These are phyloP conservation scores for Eragrostis tef DNA, from an alignment of 202 grass and related monocot genomes.

Conservation along the genomic window DNA sequence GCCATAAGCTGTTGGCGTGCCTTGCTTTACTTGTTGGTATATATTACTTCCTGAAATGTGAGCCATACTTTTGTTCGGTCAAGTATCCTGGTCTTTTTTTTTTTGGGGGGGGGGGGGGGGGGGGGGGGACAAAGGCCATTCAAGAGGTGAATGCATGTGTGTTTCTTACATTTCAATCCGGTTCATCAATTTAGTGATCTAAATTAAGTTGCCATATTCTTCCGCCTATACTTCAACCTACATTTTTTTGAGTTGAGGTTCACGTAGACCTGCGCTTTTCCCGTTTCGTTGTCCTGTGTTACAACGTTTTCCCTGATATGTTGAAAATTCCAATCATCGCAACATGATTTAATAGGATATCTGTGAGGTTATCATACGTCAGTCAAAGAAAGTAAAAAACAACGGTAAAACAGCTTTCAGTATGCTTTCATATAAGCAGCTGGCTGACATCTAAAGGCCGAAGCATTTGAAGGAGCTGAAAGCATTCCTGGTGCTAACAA, in stretches of 20 bases:
- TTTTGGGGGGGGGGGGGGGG: no score
- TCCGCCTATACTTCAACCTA: neutral
- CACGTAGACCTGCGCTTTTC: no score
- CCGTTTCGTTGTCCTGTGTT: no score
- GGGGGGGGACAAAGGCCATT: no score
- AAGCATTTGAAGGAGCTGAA: slow-evolving; percentile 10
- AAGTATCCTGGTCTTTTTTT: no score
- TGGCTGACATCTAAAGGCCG: neutral
- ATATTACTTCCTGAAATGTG: no score
- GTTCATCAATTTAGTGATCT: neutral
- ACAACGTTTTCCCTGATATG: no score
- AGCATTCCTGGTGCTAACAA: neutral
- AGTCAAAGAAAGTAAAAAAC: neutral
- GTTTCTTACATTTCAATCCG: neutral
- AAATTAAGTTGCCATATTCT: neutral
- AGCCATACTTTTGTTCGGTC: no score
- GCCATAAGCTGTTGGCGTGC: neutral
- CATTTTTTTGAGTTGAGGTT: no score
- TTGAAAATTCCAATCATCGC: neutral
- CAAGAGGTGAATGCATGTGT: neutral
- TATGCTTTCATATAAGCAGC: neutral
- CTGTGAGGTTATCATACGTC: neutral
- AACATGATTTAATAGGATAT: neutral
- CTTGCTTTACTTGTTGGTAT: neutral
- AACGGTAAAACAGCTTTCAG: neutral